Conservation (phyloP, 352 stramenopile species). For the Phytophthora aleatoria region DNA sequence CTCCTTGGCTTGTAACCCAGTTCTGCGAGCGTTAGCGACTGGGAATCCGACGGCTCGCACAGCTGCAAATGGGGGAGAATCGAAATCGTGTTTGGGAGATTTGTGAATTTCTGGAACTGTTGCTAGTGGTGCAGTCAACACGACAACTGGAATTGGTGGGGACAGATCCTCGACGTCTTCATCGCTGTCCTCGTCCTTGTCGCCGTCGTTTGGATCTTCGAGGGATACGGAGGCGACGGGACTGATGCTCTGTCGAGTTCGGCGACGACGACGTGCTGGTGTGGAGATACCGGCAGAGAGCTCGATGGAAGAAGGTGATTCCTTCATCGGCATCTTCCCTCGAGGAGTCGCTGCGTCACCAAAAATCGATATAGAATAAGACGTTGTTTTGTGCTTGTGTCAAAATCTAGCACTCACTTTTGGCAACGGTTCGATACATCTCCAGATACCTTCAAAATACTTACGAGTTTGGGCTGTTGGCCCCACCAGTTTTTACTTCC, state of each 20-base stretch:
- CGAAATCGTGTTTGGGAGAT: neutral
- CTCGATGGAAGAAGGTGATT: constrained; percentile 21
- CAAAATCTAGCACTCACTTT: no score
- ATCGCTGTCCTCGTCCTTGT: constrained; percentile 25
- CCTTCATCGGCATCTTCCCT: constrained; percentile 9
- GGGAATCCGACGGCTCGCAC: constrained; percentile 26
- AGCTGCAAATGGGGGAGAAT: neutral
- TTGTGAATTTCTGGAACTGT: constrained; percentile 11
- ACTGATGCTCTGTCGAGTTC: constrained; percentile 19
- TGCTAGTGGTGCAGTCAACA: constrained; percentile 14
- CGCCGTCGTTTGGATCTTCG: constrained; percentile 29
- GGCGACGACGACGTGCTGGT: constrained; percentile 23
- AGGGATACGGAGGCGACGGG: constrained; percentile 2
- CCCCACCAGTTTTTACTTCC: no score
- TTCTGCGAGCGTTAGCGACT: constrained; percentile 17
- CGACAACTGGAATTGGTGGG: constrained; percentile 13
- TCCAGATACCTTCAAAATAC: no score
- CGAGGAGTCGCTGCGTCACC: no score
- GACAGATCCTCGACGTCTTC: constrained; percentile 11
- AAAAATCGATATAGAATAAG: no score
- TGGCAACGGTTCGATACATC: no score
- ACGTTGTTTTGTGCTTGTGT: no score
- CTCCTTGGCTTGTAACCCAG: constrained; percentile 29
- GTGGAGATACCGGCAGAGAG: constrained; percentile 19
- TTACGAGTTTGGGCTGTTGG: no score